These are phyloP conservation scores for Excoecaria agallocha DNA, from an alignment of 345 rosid species.

Conservation along the genomic window DNA sequence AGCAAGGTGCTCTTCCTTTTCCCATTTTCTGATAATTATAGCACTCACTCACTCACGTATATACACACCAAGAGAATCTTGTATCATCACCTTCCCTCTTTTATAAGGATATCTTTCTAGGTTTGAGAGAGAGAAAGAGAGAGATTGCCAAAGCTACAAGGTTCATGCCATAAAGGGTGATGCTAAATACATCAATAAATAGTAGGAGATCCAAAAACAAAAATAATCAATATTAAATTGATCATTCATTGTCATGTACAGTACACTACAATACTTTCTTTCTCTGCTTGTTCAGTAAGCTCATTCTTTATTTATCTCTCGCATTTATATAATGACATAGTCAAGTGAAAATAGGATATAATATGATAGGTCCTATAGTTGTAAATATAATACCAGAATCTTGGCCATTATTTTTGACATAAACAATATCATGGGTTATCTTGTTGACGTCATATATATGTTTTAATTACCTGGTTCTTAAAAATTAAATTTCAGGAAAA, in stretches of 20 bases:
- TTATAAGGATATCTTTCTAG: neutral
- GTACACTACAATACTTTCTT: neutral
- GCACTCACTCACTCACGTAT: neutral
- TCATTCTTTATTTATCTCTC: neutral
- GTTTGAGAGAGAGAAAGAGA: neutral
- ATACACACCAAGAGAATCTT: neutral
- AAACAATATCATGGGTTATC: neutral
- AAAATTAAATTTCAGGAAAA: too few relatives aligned
- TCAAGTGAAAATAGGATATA: neutral
- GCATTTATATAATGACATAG: neutral
- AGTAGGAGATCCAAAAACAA: constrained; percentile 5
- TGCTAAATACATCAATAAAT: constrained; percentile 19
- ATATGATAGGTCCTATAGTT: neutral
- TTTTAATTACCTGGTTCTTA: too few relatives aligned
- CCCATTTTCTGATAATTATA: constrained; percentile 41
- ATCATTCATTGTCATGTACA: neutral
- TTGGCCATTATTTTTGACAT: neutral
- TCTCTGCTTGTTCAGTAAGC: neutral
- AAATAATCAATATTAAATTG: constrained; percentile 1
- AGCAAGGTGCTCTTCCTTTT: constrained; percentile 87
- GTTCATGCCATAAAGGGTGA: constrained; percentile 19
- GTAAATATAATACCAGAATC: neutral
- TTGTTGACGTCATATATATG: neutral
- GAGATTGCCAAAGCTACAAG: constrained; percentile 13
- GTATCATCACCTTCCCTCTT: constrained; percentile 2